Base-by-base conservation (phyloP, 2,329 filamentous ascomycete genomes). In the Aspergillus melleus region DNA sequence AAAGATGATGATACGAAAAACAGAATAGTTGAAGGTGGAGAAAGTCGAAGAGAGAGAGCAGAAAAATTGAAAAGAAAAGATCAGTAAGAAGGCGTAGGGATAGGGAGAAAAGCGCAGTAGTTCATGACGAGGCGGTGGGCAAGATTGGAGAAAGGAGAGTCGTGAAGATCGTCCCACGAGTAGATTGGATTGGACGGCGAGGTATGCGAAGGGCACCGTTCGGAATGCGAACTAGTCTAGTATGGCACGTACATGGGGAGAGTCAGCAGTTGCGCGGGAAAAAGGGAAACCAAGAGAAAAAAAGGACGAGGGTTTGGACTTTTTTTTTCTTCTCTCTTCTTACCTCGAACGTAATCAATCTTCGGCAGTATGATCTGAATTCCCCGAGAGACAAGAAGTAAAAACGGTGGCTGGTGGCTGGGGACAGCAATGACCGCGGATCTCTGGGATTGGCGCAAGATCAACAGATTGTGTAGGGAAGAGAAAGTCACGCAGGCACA, bases 401-500 rank as follows among this genome's bases (percentile, higher is more conserved):
- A 63, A 29, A 60, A 57, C 58, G 64, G 67, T 67, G 67, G 67
- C 67, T 69, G 67, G 66, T 36, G 32, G 32, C 32, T 36, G 32
- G 32, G 32, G 14, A n/a, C 29, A 22, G 54, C 14, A 44, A 51
- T 16, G 32, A 56, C 29, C 47, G n/a, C n/a, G 10, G 36, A 46
- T 54, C 47, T 30, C 51, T 57, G 49, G 36, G 54, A 53, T 52
- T 54, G 51, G 52, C 39, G 42, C 49, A 44, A 46, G 44, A 50
- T 24, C 54, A 57, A 53, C 54, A 55, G 55, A 57, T 54, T 46
- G 52, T 32, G 57, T 50, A 55, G 49, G 11, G 51, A 59, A 36
- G 39, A 58, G 26, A 50, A 55, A 64, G 65, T 66, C 67, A 70
- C 69, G 68, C 69, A 70, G 69, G 69, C 63, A 70, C 68, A 66